These are phyloP conservation scores for Entomortierella lignicola DNA, from an alignment of 192 early-diverging fungal species.

Conservation along the genomic window DNA sequence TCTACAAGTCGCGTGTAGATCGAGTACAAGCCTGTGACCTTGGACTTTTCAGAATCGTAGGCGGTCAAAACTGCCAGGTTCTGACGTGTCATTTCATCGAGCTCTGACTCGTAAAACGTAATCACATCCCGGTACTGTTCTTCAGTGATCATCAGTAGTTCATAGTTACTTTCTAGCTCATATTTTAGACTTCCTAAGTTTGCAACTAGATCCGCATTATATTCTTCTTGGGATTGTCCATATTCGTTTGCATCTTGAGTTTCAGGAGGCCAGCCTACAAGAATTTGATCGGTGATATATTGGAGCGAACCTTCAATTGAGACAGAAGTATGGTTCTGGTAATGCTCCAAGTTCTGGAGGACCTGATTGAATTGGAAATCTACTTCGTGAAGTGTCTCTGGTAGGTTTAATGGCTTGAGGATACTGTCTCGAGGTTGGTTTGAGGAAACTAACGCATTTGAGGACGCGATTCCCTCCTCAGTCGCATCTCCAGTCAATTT, in stretches of 20 bases:
- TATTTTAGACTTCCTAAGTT: conserved; percentile 53
- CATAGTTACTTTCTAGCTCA: conserved; percentile 60
- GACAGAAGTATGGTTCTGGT: conserved; percentile 60
- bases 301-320: conserved; percentile 58
- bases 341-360: conserved; percentile 58
- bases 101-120: conserved; percentile 48
- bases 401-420: conserved; percentile 47
- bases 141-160: conserved; percentile 61
- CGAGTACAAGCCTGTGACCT: conserved; percentile 46
- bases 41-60: conserved; percentile 55
- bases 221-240: conserved; percentile 45
- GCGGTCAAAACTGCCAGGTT: conserved; percentile 47
- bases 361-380: conserved; percentile 63
- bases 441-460: conserved; percentile 18
- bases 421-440: conserved; percentile 46
- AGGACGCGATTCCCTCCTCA: neutral
- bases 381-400: conserved; percentile 55
- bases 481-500: neutral
- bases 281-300: conserved; percentile 59
- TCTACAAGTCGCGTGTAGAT: conserved; percentile 51
- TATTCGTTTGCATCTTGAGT: conserved; percentile 30
- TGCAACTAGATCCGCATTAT: conserved; percentile 39
- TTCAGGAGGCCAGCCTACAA: conserved; percentile 40
- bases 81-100: conserved; percentile 51
- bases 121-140: conserved; percentile 51